These are phyloP conservation scores for Linum trigynum DNA, from an alignment of 345 rosid species.

Conservation along the genomic window DNA sequence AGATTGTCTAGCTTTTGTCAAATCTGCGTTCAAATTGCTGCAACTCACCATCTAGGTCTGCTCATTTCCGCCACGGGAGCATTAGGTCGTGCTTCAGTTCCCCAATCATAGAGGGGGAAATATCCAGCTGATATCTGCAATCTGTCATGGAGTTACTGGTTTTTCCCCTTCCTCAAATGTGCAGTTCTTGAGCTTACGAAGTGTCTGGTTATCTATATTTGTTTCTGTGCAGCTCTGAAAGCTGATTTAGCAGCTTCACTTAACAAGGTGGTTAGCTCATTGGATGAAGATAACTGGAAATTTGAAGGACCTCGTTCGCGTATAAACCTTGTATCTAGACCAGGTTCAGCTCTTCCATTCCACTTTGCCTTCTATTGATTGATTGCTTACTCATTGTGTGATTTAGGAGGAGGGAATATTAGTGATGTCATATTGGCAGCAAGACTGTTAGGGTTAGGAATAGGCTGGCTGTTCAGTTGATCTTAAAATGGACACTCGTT, in stretches of 20 bases:
- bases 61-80: neutral
- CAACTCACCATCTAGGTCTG: too few relatives aligned
- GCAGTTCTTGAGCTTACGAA: too few relatives aligned
- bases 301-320: slow-evolving; percentile 88
- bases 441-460: too few relatives aligned
- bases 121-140: neutral
- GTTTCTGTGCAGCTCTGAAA: slow-evolving; percentile 48
- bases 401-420: neutral
- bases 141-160: too few relatives aligned
- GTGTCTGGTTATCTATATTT: neutral
- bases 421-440: too few relatives aligned
- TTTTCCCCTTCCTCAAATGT: too few relatives aligned
- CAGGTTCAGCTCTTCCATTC: slow-evolving; percentile 37
- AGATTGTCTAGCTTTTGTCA: too few relatives aligned
- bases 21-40: neutral
- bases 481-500: neutral
- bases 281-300: slow-evolving; percentile 94
- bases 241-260: slow-evolving; percentile 66
- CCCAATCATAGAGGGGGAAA: neutral
- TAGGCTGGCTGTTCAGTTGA: too few relatives aligned
- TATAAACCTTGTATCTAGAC: slow-evolving; percentile 58
- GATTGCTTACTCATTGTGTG: neutral
- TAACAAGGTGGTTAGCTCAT: slow-evolving; percentile 66
- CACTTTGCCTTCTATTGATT: too few relatives aligned
- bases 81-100: neutral